These are phyloP conservation scores for Seiridium unicorne DNA, from an alignment of 2,329 filamentous ascomycete species.

Conservation along the genomic window DNA sequence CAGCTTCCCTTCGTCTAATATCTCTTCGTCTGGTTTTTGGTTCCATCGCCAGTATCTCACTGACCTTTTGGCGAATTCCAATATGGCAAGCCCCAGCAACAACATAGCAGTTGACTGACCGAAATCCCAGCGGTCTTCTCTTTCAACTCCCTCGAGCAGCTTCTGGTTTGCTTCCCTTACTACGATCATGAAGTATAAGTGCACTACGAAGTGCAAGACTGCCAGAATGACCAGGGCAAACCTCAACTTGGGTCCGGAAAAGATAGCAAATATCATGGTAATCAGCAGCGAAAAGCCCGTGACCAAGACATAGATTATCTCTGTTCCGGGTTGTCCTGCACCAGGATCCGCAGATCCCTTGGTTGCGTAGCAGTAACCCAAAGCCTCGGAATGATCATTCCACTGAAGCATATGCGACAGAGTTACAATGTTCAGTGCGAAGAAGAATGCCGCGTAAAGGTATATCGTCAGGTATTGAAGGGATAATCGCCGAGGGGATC, in stretches of 20 bases:
- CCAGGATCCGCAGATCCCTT: constrained; percentile 11
- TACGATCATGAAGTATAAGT: constrained; percentile 30
- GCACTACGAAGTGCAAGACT: constrained; percentile 27
- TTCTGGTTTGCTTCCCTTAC: constrained; percentile 26
- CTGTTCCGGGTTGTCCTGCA: constrained; percentile 20
- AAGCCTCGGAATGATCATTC: constrained; percentile 12
- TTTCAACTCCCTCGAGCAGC: constrained; percentile 21
- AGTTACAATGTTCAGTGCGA: constrained; percentile 24
- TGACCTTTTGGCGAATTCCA: not conserved
- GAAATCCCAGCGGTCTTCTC: constrained; percentile 29
- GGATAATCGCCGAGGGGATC: constrained; percentile 8
- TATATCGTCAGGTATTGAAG: constrained; percentile 24
- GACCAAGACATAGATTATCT: constrained; percentile 21
- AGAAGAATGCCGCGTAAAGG: constrained; percentile 22
- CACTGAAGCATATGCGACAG: constrained; percentile 20
- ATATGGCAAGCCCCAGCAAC: constrained; percentile 19
- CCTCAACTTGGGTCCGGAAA: constrained; percentile 12
- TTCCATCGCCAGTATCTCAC: not conserved
- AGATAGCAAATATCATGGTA: constrained; percentile 18
- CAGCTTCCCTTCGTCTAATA: not conserved
- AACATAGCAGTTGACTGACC: constrained; percentile 29
- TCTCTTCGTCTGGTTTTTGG: not conserved
- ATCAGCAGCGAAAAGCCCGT: constrained; percentile 18
- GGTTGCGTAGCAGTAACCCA: constrained; percentile 26
- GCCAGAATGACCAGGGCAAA: constrained; percentile 21